phyloP scores from a whole-genome alignment of 495 filamentous ascomycete species.

The Hyaloscypha finlandica region DNA sequence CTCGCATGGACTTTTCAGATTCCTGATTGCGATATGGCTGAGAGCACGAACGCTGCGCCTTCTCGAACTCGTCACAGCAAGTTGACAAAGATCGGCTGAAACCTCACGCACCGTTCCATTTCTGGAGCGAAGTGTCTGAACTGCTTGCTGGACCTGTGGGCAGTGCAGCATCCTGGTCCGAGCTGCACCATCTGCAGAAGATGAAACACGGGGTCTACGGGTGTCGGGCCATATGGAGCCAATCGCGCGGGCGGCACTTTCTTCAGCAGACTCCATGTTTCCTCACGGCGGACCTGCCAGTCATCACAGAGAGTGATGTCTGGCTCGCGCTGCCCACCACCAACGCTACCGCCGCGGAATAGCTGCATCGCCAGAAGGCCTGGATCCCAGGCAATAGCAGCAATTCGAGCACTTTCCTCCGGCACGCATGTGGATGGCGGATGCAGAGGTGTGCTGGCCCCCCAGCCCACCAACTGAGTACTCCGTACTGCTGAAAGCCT shows the following conservation, averaged over 20 bases:
- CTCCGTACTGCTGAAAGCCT: no score
- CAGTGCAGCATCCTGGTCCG: conserved; percentile 17
- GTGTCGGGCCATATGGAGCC: background rate
- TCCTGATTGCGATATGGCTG: conserved; percentile 6
- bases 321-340: no score
- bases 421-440: conserved; percentile 14
- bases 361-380: background rate
- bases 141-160: conserved; percentile 10
- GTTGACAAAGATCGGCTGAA: conserved; percentile 23
- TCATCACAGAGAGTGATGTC: no score
- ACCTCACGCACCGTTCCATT: conserved; percentile 11
- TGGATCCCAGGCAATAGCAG: conserved; percentile 10
- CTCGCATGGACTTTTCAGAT: conserved; percentile 9
- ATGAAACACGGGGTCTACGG: conserved; percentile 26
- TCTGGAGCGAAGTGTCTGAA: background rate
- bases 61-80: conserved; percentile 28
- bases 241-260: conserved; percentile 19
- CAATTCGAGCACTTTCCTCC: conserved; percentile 19
- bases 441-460: conserved; percentile 19
- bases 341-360: background rate
- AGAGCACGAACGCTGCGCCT: conserved; percentile 31
- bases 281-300: no score
- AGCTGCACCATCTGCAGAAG: conserved; percentile 11
- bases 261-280: background rate
- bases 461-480: conserved; percentile 3